Base-by-base conservation (phyloP, 345 rosid species). In the Conringia planisiliqua region DNA sequence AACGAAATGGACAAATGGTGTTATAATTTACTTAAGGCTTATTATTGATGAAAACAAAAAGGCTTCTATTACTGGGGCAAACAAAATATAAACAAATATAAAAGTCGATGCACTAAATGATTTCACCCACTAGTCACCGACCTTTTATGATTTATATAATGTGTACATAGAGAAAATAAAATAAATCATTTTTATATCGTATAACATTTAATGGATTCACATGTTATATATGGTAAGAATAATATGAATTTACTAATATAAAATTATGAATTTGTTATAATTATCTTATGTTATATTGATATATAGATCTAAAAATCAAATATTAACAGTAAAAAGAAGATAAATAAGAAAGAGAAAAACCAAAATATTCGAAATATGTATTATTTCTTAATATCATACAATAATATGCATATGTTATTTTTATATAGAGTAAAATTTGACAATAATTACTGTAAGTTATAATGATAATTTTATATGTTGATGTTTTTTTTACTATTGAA, bases 111-210 rank as follows among this genome's bases (percentile, higher is more conserved):
- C 76, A 70, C 62, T 70, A 52, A 69, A 63, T 76, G 80, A 66
- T 8, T 30, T 62, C 80, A 63, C 71, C 79, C 71, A 76, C 75
- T 70, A 43, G 27, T 20, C 38, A 67, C 79, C 57, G 64, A 46
- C 60, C 72, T 35, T 47, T 66, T 24, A 22, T 57, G 24, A 48
- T 58, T 54, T 66, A 55, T 32, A 46, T 5, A 27, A 11, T 11
- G 38, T 6, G 32, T 52, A 26, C n/a, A 44, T n/a, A 22, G 32
- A 16, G 40, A n/a, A 52, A 11, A 7, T 24, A 13, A 56, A 6
- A 30, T 30, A n/a, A 30, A 30, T 57, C 40, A 52, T 55, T 13
- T 13, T 29, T 2, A 29, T 29, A 13, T 55, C 38, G 17, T 29
- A 29, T 14, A 24, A 26, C 18, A 55, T 55, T 58, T 58, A 58